Conservation (phyloP, 2,329 filamentous ascomycete genomes). For the Sporothrix pseudoabietina region DNA sequence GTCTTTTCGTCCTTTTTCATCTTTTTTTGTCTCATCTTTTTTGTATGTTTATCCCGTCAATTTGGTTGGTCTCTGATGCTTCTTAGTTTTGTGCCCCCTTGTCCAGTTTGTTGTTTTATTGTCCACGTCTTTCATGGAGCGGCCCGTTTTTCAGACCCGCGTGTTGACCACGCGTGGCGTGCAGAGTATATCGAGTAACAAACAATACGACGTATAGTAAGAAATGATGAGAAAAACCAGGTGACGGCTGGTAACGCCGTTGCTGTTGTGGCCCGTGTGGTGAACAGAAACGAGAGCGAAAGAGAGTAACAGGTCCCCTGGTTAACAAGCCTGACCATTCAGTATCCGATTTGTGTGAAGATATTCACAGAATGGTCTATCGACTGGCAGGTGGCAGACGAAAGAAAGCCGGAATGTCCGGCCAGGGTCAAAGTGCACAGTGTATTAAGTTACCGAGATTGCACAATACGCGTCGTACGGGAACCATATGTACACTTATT, state of each 20-base stretch:
- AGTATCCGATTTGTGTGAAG: conserved; percentile 16
- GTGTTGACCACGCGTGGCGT: conserved; percentile 13
- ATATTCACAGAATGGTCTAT: neutral
- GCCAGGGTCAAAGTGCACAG: neutral
- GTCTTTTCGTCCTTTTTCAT: neutral
- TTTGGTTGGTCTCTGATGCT: conserved; percentile 3
- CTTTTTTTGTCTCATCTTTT: neutral
- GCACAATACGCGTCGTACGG: neutral
- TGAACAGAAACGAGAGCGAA: neutral
- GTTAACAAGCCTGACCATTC: neutral
- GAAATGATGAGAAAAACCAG: neutral
- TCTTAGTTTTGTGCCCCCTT: neutral
- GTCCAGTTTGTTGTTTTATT: neutral
- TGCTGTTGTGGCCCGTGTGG: neutral
- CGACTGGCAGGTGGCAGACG: conserved; percentile 12
- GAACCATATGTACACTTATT: too few species aligned
- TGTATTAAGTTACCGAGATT: neutral
- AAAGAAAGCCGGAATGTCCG: neutral
- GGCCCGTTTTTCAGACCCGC: conserved; percentile 1
- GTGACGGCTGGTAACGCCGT: conserved; percentile 19
- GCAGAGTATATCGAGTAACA: neutral
- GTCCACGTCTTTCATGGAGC: neutral
- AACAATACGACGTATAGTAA: neutral
- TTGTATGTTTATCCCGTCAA: neutral
- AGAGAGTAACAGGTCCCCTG: neutral